These are phyloP conservation scores for Aspergillus bombycis DNA, from an alignment of 2,329 filamentous ascomycete species.

Conservation along the genomic window DNA sequence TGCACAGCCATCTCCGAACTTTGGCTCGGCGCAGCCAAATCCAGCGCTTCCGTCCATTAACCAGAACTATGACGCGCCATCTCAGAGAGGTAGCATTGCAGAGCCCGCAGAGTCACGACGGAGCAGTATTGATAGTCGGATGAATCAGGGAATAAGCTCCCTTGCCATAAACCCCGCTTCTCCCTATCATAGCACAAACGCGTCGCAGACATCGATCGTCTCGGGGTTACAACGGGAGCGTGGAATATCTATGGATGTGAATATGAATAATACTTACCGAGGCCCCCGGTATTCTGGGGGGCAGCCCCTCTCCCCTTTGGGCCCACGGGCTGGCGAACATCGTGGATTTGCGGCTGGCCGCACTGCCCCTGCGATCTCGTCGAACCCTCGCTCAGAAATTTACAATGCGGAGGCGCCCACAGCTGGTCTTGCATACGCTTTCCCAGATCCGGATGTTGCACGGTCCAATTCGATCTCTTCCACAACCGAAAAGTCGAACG, in stretches of 20 bases:
- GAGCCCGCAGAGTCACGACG: conserved; percentile 52
- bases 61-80: conserved; percentile 58
- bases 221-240: conserved; percentile 47
- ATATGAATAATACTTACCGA: conserved; percentile 39
- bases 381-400: conserved; percentile 53
- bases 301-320: conserved; percentile 46
- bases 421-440: conserved; percentile 54
- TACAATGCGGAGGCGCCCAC: conserved; percentile 55
- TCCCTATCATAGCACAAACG: conserved; percentile 52
- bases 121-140: conserved; percentile 53
- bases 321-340: conserved; percentile 43
- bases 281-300: conserved; percentile 45
- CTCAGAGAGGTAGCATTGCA: conserved; percentile 46
- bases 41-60: conserved; percentile 61
- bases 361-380: conserved; percentile 53
- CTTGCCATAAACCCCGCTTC: conserved; percentile 51
- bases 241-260: conserved; percentile 45
- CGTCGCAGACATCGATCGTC: conserved; percentile 50
- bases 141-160: conserved; percentile 53
- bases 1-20: conserved; percentile 43
- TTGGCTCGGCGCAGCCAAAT: conserved; percentile 41
- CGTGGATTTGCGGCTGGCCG: conserved; percentile 49
- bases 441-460: conserved; percentile 52
- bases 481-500: conserved; percentile 35
- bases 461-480: conserved; percentile 42